Percentiles rank a stretch among this genome's conserved stretches.
phyloP scores from a whole-genome alignment of 306 rosid genomes.

The Cicer yamashitae region DNA sequence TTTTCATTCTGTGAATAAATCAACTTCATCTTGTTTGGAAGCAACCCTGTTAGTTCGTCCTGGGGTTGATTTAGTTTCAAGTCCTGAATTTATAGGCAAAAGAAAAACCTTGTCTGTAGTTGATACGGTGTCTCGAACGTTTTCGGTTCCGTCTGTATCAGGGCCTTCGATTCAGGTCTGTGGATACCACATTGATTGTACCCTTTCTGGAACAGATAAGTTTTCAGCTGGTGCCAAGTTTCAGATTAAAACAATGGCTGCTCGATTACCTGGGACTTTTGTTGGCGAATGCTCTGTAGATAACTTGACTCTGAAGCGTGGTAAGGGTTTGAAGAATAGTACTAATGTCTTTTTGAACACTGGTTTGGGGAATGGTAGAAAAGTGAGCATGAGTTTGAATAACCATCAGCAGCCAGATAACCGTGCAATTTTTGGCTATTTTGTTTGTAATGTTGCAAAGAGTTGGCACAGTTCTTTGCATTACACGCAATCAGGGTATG shows the following conservation, averaged over 20 bases:
- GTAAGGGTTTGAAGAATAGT: conserved; percentile 37
- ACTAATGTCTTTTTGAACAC: conserved; percentile 39
- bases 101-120: conserved; percentile 67
- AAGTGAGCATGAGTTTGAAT: conserved; percentile 73
- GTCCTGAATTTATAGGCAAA: conserved; percentile 57
- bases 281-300: conserved; percentile 56
- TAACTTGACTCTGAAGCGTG: conserved; percentile 44
- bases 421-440: conserved; percentile 67
- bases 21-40: conserved; percentile 52
- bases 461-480: conserved; percentile 52
- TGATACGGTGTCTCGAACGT: conserved; percentile 71
- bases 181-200: conserved; percentile 69
- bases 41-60: conserved; percentile 51
- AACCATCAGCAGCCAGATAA: conserved; percentile 61
- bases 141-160: conserved; percentile 72
- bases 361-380: conserved; percentile 52
- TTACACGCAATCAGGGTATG: conserved; percentile 53
- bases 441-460: conserved; percentile 63
- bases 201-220: conserved; percentile 52
- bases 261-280: conserved; percentile 53
- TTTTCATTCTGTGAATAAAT: conserved; percentile 55
- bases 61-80: conserved; percentile 52
- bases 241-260: conserved; percentile 68
- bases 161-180: conserved; percentile 75
- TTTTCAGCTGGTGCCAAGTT: conserved; percentile 44